A percentile compares a stretch with the other conserved stretches of the same genome.
These are phyloP conservation scores for Dittrichia graveolens DNA, from an alignment of 129 eudicot genomes.

Conservation along the genomic window DNA sequence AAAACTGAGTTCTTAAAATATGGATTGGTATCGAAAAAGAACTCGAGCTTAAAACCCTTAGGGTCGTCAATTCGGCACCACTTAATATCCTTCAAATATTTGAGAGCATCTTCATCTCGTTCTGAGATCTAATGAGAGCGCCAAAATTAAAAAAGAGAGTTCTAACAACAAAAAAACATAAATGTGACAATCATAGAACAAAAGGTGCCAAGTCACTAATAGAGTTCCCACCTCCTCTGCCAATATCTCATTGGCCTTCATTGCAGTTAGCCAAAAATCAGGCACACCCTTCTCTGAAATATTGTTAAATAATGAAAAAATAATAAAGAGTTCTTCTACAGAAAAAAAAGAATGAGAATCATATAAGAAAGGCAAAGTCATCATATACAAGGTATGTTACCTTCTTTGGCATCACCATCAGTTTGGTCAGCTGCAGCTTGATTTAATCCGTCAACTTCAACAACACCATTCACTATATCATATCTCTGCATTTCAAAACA, in stretches of 20 bases:
- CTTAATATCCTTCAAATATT: constrained; percentile 78
- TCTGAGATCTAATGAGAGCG: constrained; percentile 62
- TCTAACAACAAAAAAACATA: neutral
- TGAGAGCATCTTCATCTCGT: constrained; percentile 91
- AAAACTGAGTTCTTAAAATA: constrained; percentile 74
- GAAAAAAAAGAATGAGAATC: neutral
- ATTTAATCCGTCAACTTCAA: constrained; percentile 66
- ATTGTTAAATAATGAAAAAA: neutral
- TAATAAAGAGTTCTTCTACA: neutral
- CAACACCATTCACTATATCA: constrained; percentile 79
- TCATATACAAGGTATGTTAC: constrained; percentile 24
- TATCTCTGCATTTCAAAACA: constrained; percentile 56
- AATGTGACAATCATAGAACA: neutral
- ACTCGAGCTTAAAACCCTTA: constrained; percentile 95
- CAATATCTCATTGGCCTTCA: constrained; percentile 82
- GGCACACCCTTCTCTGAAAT: constrained; percentile 89
- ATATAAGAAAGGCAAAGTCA: neutral
- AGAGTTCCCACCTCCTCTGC: constrained; percentile 75
- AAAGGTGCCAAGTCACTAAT: neutral
- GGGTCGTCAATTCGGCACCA: constrained; percentile 74
- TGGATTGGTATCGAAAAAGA: constrained; percentile 79
- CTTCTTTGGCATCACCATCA: constrained; percentile 48
- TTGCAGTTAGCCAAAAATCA: constrained; percentile 82
- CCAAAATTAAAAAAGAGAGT: neutral
- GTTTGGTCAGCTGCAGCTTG: constrained; percentile 47